A percentile compares a stretch with the other conserved stretches of the same genome.
phyloP scores from a whole-genome alignment of 2,329 filamentous ascomycete genomes.

The Fusarium brachygibbosum region DNA sequence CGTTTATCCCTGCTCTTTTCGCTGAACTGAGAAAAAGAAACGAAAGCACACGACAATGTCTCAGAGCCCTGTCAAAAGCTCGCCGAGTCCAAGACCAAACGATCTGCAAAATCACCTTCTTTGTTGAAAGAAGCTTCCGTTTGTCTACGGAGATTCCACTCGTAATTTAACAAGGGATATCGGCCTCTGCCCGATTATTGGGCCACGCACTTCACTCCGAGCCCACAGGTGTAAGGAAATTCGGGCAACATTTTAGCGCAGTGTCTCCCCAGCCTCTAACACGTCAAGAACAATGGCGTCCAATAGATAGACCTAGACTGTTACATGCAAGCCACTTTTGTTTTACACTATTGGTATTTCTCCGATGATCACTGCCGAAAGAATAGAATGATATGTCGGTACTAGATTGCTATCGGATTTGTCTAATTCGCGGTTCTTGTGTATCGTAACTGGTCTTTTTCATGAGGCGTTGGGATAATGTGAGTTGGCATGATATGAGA shows the following conservation, averaged over 20 bases:
- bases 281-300: background rate
- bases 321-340: background rate
- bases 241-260: background rate
- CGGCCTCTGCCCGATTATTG: background rate
- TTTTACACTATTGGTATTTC: background rate
- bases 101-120: background rate
- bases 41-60: background rate
- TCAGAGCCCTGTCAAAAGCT: background rate
- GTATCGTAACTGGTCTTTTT: background rate
- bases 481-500: background rate
- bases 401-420: background rate
- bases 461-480: background rate
- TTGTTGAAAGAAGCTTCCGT: background rate
- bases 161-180: background rate
- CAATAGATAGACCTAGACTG: background rate
- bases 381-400: background rate
- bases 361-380: constrained; percentile 5
- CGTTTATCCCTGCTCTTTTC: background rate
- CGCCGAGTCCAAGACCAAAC: background rate
- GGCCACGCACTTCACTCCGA: background rate
- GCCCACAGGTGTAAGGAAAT: too few species aligned
- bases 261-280: background rate
- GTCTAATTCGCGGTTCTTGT: background rate
- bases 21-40: background rate
- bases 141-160: background rate